Conservation (phyloP, 2,329 filamentous ascomycete genomes). For the Podosphaera xanthii region DNA sequence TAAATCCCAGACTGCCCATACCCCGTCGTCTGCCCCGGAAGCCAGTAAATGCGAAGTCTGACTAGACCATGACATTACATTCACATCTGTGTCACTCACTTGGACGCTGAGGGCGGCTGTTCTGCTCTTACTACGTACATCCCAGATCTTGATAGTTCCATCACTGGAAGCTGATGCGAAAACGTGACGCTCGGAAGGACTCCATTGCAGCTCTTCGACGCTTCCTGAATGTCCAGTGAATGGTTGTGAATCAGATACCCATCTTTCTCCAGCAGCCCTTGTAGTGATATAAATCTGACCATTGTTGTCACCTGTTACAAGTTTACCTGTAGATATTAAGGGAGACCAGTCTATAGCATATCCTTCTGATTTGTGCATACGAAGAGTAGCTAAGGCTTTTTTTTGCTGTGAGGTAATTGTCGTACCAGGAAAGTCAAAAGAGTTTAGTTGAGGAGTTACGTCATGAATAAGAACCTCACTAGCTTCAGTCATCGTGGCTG, state of each 20-base stretch:
- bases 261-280: constrained; percentile 67
- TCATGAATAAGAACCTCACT: constrained; percentile 81
- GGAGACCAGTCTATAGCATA: constrained; percentile 97
- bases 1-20: constrained; percentile 91
- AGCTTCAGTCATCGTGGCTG: constrained; percentile 82
- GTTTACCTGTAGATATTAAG: constrained; percentile 53
- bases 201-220: constrained; percentile 94
- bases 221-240: constrained; percentile 69
- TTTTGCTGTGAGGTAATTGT: constrained; percentile 62
- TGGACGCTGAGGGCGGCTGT: constrained; percentile 73
- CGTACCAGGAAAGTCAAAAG: constrained; percentile 76
- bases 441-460: constrained; percentile 66
- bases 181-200: constrained; percentile 73
- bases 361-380: constrained; percentile 80
- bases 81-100: constrained; percentile 69
- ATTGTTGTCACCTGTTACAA: constrained; percentile 77
- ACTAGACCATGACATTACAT: constrained; percentile 87
- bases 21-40: constrained; percentile 78
- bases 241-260: constrained; percentile 63
- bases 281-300: constrained; percentile 79
- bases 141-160: constrained; percentile 90
- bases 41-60: constrained; percentile 77
- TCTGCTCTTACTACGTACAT: constrained; percentile 72
- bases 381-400: constrained; percentile 68
- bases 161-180: constrained; percentile 89